Base-by-base conservation (phyloP, 2,329 filamentous ascomycete genomes). In the Sporothrix humicola region DNA sequence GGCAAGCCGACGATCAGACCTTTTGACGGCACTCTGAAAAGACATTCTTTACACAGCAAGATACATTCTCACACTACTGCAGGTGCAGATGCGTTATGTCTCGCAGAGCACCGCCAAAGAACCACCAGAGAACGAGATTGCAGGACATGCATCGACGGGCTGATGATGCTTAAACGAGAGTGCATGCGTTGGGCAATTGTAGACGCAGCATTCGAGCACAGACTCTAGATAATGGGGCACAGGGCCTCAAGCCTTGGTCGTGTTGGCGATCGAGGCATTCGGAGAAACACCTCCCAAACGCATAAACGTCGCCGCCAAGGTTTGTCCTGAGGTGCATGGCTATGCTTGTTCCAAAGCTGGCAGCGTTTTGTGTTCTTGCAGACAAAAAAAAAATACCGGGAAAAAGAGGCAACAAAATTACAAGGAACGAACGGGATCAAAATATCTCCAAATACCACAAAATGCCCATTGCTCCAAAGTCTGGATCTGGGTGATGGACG, bases 271-370 rank as follows among this genome's bases (percentile, higher is more conserved):
- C 31, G 31, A n/a, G 31, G n/a, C 50, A 50, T 56, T 26, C 15
- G n/a, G 63, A 52, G 63, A 68, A 50, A 52, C 63, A 52, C 44
- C 63, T 68, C 66, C 68, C 50, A 70, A 48, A 70, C 68, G 52
- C 68, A 70, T 70, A 26, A 70, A 44, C 52, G 52, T 68, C 20
- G 10, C 63, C 48, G 44, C 44, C 63, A 50, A 66, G 44, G 44
- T 7, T 23, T 31, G 54, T 20, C 10, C 17, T 20, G 37, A 52
- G 31, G 48, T 37, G 58, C 58, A 63, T 63, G 31, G 31, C 31
- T 63, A 17, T 44, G 31, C 58, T 37, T 31, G 58, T 63, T 44
- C 42, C 58, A 26, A 63, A 37, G 58, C 37, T 63, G 26, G 58
- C 6, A 20, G 42, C 37, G 23, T 37, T 42, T 26, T 58, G 54